These are phyloP conservation scores for Pseudohalonectria lignicola DNA, from an alignment of 2,329 filamentous ascomycete species.

Conservation along the genomic window DNA sequence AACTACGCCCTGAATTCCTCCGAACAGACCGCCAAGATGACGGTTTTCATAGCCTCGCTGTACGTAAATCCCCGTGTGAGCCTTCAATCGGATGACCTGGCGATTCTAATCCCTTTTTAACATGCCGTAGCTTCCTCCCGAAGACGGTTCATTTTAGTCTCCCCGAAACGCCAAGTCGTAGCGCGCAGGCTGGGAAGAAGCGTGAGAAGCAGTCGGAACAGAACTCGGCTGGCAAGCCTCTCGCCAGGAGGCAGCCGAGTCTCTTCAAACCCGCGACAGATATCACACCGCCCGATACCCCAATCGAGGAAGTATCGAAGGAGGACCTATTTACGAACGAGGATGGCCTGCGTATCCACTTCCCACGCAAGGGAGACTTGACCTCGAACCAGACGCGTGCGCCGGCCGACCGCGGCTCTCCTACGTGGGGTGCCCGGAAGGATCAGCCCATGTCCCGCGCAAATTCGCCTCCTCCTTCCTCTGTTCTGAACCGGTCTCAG, in stretches of 20 bases:
- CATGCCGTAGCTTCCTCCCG: conserved; percentile 62
- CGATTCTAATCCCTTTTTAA: no score
- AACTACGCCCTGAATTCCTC: no score
- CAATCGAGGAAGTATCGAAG: conserved; percentile 30
- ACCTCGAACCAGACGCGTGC: conserved; percentile 43
- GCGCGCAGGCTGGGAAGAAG: conserved; percentile 9
- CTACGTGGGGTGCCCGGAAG: conserved; percentile 63
- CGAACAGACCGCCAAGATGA: conserved; percentile 32
- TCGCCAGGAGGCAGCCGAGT: conserved; percentile 32
- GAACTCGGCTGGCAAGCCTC: conserved; percentile 12
- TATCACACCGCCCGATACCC: conserved; percentile 45
- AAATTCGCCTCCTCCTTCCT: conserved; percentile 62
- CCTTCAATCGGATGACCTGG: no score
- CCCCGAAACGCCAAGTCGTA: conserved; percentile 35
- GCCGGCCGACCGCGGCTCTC: conserved; percentile 63
- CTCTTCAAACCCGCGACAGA: conserved; percentile 37
- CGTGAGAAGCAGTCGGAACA: conserved; percentile 4
- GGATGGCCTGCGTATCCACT: conserved; percentile 45
- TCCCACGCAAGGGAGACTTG: conserved; percentile 19
- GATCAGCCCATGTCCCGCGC: conserved; percentile 73
- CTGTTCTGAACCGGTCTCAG: conserved; percentile 59
- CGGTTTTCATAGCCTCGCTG: conserved; percentile 37
- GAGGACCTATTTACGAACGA: conserved; percentile 45
- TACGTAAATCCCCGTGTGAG: no score
- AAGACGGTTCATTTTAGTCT: conserved; percentile 85